These are phyloP conservation scores for Avicennia marina DNA, from an alignment of 257 asterid species.

Conservation along the genomic window DNA sequence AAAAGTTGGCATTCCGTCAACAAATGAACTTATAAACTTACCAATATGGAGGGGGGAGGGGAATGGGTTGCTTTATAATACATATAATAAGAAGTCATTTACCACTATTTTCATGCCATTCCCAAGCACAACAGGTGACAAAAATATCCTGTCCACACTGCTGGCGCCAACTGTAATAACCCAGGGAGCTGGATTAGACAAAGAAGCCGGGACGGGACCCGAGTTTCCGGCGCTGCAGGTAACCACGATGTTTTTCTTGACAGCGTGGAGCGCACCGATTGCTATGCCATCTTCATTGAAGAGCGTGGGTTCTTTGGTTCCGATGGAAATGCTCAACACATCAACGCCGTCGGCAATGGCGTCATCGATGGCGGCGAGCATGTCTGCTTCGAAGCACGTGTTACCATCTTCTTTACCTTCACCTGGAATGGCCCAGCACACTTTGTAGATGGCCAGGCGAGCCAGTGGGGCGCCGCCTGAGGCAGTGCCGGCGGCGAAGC, in stretches of 20 bases:
- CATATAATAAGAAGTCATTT: too few relatives aligned
- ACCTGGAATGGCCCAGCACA: constrained; percentile 74
- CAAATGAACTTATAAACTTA: too few relatives aligned
- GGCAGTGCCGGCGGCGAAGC: constrained; percentile 78
- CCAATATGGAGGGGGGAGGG: too few relatives aligned
- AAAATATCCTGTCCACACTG: constrained; percentile 62
- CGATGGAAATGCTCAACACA: constrained; percentile 73
- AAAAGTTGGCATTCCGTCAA: too few relatives aligned
- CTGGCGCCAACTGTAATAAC: constrained; percentile 90
- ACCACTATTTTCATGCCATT: constrained; percentile 56
- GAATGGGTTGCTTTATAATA: too few relatives aligned
- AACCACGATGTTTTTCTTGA: constrained; percentile 57
- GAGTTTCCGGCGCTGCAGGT: constrained; percentile 82
- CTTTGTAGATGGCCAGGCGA: constrained; percentile 87
- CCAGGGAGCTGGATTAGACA: constrained; percentile 88
- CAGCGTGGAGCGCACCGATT: constrained; percentile 74
- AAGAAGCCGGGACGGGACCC: constrained; percentile 54
- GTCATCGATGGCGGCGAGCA: constrained; percentile 89
- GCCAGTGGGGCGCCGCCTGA: constrained; percentile 84
- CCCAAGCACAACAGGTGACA: constrained; percentile 53
- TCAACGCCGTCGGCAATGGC: constrained; percentile 87
- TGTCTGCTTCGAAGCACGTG: constrained; percentile 72
- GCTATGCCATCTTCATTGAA: constrained; percentile 55
- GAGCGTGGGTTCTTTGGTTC: constrained; percentile 35
- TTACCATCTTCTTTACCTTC: constrained; percentile 52